Conservation (phyloP, 495 filamentous ascomycete species). For the Neurospora pannonica region DNA sequence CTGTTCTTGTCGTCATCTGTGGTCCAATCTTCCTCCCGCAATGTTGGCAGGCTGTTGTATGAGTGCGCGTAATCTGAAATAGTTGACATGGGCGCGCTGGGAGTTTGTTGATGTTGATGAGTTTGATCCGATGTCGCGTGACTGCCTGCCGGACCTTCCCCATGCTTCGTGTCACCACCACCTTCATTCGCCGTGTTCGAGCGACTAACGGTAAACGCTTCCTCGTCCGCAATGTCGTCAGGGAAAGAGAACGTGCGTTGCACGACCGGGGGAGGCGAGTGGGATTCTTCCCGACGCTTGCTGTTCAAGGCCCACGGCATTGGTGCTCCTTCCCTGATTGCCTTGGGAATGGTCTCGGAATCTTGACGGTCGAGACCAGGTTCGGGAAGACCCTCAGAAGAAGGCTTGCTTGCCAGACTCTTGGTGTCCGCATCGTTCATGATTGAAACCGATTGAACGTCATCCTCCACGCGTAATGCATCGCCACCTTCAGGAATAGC, state of each 20-base stretch:
- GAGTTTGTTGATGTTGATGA: neutral
- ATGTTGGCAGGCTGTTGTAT: conserved; percentile 31
- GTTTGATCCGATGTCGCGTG: neutral
- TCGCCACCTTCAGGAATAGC: neutral
- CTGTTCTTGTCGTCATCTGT: conserved; percentile 20
- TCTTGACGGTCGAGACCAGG: conserved; percentile 20
- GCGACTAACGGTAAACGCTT: conserved; percentile 19
- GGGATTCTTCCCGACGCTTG: conserved; percentile 10
- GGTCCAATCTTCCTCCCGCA: conserved; percentile 32
- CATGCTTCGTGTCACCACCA: neutral
- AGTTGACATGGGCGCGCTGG: conserved; percentile 18
- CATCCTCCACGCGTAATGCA: neutral
- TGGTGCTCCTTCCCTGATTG: conserved; percentile 7
- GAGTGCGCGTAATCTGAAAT: conserved; percentile 27
- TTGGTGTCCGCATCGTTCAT: neutral
- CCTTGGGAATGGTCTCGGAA: conserved; percentile 26
- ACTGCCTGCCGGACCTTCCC: neutral
- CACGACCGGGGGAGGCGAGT: conserved; percentile 15
- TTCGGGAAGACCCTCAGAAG: neutral
- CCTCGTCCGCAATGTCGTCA: conserved; percentile 28
- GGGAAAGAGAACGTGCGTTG: conserved; percentile 26
- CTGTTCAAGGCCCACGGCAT: neutral
- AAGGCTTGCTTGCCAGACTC: neutral
- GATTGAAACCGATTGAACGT: neutral
- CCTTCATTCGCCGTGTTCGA: neutral